Percentiles rank a stretch among this genome's conserved stretches.
Conservation (phyloP, 2,329 filamentous ascomycete genomes). For the Colletotrichum costaricense region DNA sequence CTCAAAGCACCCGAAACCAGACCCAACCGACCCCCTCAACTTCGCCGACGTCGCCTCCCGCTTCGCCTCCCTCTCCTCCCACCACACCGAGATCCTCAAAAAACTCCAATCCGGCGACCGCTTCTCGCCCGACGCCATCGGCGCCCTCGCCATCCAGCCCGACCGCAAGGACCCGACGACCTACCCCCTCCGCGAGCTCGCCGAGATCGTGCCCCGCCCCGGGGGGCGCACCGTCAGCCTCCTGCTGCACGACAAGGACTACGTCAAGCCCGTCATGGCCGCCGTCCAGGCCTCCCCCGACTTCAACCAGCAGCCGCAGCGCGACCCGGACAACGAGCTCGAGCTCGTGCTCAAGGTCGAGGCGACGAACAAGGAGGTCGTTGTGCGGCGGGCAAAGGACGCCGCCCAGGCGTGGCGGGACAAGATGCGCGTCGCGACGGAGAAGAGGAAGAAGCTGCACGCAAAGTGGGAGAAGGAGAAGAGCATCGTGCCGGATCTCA, state of each 20-base stretch:
- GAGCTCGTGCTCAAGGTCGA: constrained; percentile 67
- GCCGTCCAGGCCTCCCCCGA: constrained; percentile 63
- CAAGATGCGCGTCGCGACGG: constrained; percentile 58
- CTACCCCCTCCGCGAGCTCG: constrained; percentile 67
- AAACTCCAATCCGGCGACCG: constrained; percentile 59
- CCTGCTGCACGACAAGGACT: constrained; percentile 54
- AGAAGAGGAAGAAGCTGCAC: constrained; percentile 60
- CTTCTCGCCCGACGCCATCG: constrained; percentile 63
- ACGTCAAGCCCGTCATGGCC: constrained; percentile 66
- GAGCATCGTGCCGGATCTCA: constrained; percentile 58
- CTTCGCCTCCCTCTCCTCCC: constrained; percentile 52
- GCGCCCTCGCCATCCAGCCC: constrained; percentile 54
- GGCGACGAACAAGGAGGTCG: constrained; percentile 61
- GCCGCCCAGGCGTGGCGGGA: constrained; percentile 63
- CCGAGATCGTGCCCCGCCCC: constrained; percentile 62
- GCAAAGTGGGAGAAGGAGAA: constrained; percentile 60
- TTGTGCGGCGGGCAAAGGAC: constrained; percentile 56
- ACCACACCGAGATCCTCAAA: constrained; percentile 54
- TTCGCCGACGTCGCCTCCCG: constrained; percentile 60
- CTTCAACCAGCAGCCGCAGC: constrained; percentile 72
- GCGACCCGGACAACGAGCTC: constrained; percentile 67
- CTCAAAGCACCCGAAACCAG: constrained; percentile 43
- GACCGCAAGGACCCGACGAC: constrained; percentile 41
- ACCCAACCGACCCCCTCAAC: constrained; percentile 59
- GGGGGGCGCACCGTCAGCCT: constrained; percentile 54